Evolutionary conservation across 1,139 yeast species (phyloP).

Genomic region (Protomyces pachydermus): DNA sequence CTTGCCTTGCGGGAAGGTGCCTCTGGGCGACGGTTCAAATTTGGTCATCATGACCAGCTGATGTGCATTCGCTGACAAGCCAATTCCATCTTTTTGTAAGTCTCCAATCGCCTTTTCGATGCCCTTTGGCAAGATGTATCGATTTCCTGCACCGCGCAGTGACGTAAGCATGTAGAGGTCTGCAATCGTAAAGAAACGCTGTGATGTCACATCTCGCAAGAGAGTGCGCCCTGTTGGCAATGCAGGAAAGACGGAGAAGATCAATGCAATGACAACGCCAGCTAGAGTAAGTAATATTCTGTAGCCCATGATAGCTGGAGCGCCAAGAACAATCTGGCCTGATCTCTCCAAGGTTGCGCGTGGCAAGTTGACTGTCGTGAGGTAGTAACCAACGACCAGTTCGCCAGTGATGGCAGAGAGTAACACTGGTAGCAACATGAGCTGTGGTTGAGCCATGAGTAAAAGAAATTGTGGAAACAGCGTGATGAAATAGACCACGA

Average conservation of each 20-base stretch:
- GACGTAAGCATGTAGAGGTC: constrained; percentile 9
- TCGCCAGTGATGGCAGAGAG: constrained; percentile 15
- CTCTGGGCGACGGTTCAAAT: constrained; percentile 16
- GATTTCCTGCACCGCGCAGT: constrained; percentile 1
- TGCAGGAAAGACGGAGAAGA: constrained; percentile 20
- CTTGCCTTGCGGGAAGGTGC: constrained; percentile 5
- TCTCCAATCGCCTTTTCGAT: constrained; percentile 17
- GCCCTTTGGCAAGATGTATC: constrained; percentile 3
- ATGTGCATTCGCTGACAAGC: constrained; percentile 6
- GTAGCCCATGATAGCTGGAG: constrained; percentile 23
- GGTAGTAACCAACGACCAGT: constrained; percentile 20
- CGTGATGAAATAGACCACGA: constrained; percentile 12
- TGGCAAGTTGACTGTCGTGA: constrained; percentile 3
- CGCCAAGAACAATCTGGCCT: constrained; percentile 12
- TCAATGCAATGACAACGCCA: constrained; percentile 13
- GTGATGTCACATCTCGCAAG: constrained; percentile 6
- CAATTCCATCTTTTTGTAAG: constrained; percentile 3
- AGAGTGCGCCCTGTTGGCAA: constrained; percentile 11
- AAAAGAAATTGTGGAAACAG: constrained; percentile 1
- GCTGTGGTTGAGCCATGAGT: constrained; percentile 1
- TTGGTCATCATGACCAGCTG: constrained; percentile 7
- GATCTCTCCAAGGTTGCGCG: constrained; percentile 1
- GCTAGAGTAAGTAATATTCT: constrained; percentile 21
- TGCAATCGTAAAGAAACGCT: constrained; percentile 4
- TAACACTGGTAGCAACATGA: constrained; percentile 5